phyloP scores from a whole-genome alignment of 2,329 filamentous ascomycete genomes.

The Fusarium austroafricanum region DNA sequence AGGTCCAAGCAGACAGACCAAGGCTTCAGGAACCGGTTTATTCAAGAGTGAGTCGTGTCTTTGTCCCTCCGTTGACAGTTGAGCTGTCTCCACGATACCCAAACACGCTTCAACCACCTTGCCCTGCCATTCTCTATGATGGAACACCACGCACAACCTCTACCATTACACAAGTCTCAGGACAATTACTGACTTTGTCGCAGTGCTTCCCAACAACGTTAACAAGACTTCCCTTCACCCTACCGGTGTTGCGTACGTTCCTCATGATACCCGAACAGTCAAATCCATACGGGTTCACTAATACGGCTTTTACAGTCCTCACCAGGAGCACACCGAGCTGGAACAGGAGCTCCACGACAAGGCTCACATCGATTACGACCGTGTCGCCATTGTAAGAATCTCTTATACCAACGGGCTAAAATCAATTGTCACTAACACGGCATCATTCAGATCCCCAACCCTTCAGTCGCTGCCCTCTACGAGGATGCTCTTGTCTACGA shows the following conservation, averaged over 20 bases:
- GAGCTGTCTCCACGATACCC: slow-evolving; percentile 20
- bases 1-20: slow-evolving; percentile 55
- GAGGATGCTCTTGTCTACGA: slow-evolving; percentile 99
- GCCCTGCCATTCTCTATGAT: slow-evolving; percentile 6
- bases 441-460: slow-evolving; percentile 77
- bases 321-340: slow-evolving; percentile 91
- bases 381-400: slow-evolving; percentile 90
- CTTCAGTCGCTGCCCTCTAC: slow-evolving; percentile 94
- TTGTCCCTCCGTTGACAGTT: slow-evolving; percentile 7
- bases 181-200: slow-evolving; percentile 32
- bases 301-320: slow-evolving; percentile 68
- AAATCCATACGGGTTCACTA: slow-evolving; percentile 41
- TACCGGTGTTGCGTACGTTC: slow-evolving; percentile 84
- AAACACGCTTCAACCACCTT: slow-evolving; percentile 25
- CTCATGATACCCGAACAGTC: slow-evolving; percentile 24
- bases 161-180: slow-evolving; percentile 14
- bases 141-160: slow-evolving; percentile 10
- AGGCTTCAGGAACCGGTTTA: slow-evolving; percentile 53
- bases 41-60: slow-evolving; percentile 55
- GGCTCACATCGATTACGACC: slow-evolving; percentile 99
- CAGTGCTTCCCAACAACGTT: slow-evolving; percentile 71
- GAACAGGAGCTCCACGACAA: slow-evolving; percentile 97
- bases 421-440: slow-evolving; percentile 22
- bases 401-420: not conserved
- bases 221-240: slow-evolving; percentile 96